A percentile compares a stretch with the other conserved stretches of the same genome.
Conservation (phyloP, 2,329 filamentous ascomycete genomes). For the Cyphellophora attinorum region DNA sequence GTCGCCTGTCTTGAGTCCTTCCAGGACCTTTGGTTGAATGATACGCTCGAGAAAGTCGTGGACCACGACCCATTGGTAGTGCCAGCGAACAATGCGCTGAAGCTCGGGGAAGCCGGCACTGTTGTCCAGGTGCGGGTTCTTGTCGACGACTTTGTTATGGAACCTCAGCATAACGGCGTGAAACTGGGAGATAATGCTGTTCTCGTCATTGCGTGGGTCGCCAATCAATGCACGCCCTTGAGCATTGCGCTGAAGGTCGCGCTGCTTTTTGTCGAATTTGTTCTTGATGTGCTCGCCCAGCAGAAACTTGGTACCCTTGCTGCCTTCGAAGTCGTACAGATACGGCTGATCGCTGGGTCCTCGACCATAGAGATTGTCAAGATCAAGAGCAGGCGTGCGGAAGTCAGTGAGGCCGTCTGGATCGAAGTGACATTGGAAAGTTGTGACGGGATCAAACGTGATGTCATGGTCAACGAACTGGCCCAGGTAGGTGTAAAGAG, state of each 20-base stretch:
- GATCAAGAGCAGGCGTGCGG: constrained; percentile 1
- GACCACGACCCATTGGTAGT: constrained; percentile 1
- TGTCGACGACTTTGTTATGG: background rate
- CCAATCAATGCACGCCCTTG: background rate
- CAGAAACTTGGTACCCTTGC: background rate
- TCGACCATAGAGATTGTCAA: constrained; percentile 1
- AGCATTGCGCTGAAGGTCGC: background rate
- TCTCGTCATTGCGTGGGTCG: constrained; percentile 2
- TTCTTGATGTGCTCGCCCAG: background rate
- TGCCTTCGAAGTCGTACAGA: background rate
- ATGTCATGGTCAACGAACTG: constrained; percentile 1
- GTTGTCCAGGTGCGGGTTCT: constrained; percentile 1
- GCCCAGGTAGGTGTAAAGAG: constrained; percentile 1
- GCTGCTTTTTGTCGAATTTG: background rate
- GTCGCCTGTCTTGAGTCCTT: background rate
- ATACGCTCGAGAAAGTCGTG: constrained; percentile 1
- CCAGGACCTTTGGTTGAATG: background rate
- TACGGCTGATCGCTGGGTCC: background rate
- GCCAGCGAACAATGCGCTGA: constrained; percentile 20
- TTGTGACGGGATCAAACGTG: constrained; percentile 1
- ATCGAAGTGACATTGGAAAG: background rate
- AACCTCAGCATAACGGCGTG: background rate
- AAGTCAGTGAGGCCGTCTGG: constrained; percentile 1
- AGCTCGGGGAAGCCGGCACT: background rate
- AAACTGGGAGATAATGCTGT: constrained; percentile 1